Evolutionary conservation across 83 land plant species (phyloP).

Genomic region (Picea engelmannii): DNA sequence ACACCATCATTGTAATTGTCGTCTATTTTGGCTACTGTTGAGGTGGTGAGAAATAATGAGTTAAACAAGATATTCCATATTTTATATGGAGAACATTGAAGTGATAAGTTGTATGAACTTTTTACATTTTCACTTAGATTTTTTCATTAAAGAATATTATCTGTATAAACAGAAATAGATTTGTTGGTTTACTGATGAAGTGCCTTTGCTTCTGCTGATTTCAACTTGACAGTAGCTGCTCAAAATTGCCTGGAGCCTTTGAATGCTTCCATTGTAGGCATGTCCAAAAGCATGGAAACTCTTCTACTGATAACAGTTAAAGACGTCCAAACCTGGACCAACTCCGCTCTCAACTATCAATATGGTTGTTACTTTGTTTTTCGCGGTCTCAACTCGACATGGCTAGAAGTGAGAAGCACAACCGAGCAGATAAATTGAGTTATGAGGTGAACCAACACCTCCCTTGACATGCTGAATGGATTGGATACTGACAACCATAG

Average conservation of each 20-base stretch:
- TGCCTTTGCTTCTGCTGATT: not conserved
- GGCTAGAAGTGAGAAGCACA: not conserved
- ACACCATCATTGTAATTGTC: no score
- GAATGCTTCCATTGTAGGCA: not conserved
- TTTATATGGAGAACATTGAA: no score
- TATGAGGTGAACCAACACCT: slow-evolving; percentile 5
- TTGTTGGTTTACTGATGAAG: no score
- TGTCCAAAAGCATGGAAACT: not conserved
- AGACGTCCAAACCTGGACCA: slow-evolving; percentile 20
- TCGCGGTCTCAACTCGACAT: not conserved
- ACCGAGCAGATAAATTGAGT: not conserved
- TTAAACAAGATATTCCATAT: no score
- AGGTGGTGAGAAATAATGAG: no score
- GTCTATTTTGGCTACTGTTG: no score
- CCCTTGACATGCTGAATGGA: slow-evolving; percentile 13
- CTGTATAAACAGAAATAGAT: no score
- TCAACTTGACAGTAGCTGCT: slow-evolving; percentile 14
- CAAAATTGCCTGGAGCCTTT: not conserved
- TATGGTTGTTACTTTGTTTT: no score
- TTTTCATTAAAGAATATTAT: no score
- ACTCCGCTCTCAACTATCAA: slow-evolving; percentile 20
- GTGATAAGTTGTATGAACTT: no score
- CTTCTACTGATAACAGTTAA: not conserved
- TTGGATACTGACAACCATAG: not conserved
- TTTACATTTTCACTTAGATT: no score